Evolutionary conservation across 1,284 basidiomycete genomes (phyloP).

Genomic region (Boletus sp.): DNA sequence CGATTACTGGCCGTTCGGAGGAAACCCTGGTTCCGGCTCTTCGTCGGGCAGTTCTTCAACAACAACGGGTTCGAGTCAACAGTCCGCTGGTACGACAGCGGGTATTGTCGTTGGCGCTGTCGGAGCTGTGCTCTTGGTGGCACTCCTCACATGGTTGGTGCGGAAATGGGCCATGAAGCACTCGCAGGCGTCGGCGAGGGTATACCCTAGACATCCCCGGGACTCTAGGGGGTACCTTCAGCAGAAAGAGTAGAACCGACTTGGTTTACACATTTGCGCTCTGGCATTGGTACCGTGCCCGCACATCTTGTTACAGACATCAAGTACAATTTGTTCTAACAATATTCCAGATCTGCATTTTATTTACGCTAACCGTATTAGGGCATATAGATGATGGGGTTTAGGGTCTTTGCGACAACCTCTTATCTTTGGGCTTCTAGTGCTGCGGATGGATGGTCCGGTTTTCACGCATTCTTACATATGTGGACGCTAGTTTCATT

Average conservation of each 20-base stretch:
- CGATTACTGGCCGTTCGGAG: conserved; percentile 70
- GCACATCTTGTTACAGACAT: background rate
- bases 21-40: conserved; percentile 38
- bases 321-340: background rate
- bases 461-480: too few relatives aligned
- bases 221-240: conserved; percentile 7
- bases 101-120: conserved; percentile 56
- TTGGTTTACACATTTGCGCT: background rate
- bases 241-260: too few relatives aligned
- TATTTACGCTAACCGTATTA: too few relatives aligned
- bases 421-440: too few relatives aligned
- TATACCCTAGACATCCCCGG: background rate
- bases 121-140: conserved; percentile 43
- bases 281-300: background rate
- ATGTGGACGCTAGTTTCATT: background rate
- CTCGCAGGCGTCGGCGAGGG: conserved; percentile 3
- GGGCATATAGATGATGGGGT: background rate
- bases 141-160: conserved; percentile 43
- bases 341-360: background rate
- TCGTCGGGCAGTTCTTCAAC: conserved; percentile 15
- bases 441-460: too few relatives aligned
- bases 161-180: conserved; percentile 44
- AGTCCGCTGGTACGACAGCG: conserved; percentile 36
- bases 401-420: too few relatives aligned
- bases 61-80: conserved; percentile 25